phyloP scores from a whole-genome alignment of 1,139 yeast species.

The Yamadazyma aaseri region DNA sequence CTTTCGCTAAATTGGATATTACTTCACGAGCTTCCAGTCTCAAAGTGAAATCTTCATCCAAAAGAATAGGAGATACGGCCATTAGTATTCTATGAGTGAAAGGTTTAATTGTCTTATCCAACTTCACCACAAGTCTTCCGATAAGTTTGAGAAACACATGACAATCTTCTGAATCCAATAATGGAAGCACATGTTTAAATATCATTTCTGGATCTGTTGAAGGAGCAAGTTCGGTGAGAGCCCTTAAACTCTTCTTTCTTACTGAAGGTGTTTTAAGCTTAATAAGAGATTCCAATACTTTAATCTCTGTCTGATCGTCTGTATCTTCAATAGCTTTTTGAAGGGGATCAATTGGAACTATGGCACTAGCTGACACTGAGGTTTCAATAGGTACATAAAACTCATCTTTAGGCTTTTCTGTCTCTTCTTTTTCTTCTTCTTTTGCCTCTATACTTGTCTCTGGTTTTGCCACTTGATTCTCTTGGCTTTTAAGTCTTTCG shows the following conservation, averaged over 20 bases:
- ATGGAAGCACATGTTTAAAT: slow-evolving; percentile 69
- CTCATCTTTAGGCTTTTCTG: no score
- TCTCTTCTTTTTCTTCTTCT: neutral
- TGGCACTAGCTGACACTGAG: slow-evolving; percentile 12
- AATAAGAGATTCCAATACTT: slow-evolving; percentile 62
- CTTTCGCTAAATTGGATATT: slow-evolving; percentile 68
- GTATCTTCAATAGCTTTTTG: slow-evolving; percentile 47
- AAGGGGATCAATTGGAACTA: slow-evolving; percentile 1
- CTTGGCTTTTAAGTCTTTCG: slow-evolving; percentile 10
- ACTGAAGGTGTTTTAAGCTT: slow-evolving; percentile 63
- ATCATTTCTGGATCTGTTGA: slow-evolving; percentile 68
- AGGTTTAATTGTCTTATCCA: slow-evolving; percentile 69
- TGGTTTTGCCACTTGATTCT: neutral
- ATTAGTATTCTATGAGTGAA: slow-evolving; percentile 69
- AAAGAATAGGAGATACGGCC: slow-evolving; percentile 75
- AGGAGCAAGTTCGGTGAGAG: slow-evolving; percentile 62
- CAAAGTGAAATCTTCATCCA: slow-evolving; percentile 75
- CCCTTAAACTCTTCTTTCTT: slow-evolving; percentile 71
- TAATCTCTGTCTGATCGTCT: slow-evolving; percentile 59
- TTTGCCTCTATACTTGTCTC: neutral
- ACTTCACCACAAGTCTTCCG: slow-evolving; percentile 63
- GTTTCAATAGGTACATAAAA: slow-evolving; percentile 15
- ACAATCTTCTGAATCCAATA: slow-evolving; percentile 81
- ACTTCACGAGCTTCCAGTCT: slow-evolving; percentile 81
- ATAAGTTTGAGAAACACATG: slow-evolving; percentile 77